Conservation (phyloP, 192 early-diverging fungal species). For the Backusella macrospora region DNA sequence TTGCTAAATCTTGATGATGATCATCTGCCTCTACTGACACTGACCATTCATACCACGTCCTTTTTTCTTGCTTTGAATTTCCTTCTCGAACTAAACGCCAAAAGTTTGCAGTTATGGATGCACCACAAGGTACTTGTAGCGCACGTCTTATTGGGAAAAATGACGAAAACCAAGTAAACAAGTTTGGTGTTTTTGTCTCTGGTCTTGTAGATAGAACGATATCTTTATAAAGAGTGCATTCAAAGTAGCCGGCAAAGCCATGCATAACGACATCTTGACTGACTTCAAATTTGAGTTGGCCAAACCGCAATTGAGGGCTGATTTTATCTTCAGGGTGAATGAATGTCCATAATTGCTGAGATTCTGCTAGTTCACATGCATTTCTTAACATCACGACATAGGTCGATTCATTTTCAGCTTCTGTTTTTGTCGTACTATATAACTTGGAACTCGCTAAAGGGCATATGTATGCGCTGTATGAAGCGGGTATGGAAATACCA, state of each 20-base stretch:
- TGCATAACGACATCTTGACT: conserved; percentile 70
- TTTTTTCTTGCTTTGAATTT: conserved; percentile 58
- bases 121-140: conserved; percentile 60
- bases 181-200: conserved; percentile 79
- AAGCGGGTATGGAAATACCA: conserved; percentile 91
- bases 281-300: conserved; percentile 57
- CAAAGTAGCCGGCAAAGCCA: conserved; percentile 97
- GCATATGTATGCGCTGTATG: conserved; percentile 83
- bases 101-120: conserved; percentile 69
- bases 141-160: conserved; percentile 87
- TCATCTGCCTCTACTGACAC: conserved; percentile 43
- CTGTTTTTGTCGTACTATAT: conserved; percentile 73
- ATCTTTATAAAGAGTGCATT: conserved; percentile 85
- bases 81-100: conserved; percentile 72
- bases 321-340: conserved; percentile 64
- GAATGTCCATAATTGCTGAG: conserved; percentile 82
- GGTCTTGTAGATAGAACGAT: conserved; percentile 83
- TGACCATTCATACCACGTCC: conserved; percentile 96
- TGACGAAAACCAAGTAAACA: conserved; percentile 98
- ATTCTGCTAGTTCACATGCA: conserved; percentile 64
- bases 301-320: conserved; percentile 72
- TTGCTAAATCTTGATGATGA: conserved; percentile 44
- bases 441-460: conserved; percentile 88
- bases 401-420: conserved; percentile 80
- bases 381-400: conserved; percentile 97